Conservation (phyloP, 2,329 filamentous ascomycete species). For the Paecilomyces niveus region DNA sequence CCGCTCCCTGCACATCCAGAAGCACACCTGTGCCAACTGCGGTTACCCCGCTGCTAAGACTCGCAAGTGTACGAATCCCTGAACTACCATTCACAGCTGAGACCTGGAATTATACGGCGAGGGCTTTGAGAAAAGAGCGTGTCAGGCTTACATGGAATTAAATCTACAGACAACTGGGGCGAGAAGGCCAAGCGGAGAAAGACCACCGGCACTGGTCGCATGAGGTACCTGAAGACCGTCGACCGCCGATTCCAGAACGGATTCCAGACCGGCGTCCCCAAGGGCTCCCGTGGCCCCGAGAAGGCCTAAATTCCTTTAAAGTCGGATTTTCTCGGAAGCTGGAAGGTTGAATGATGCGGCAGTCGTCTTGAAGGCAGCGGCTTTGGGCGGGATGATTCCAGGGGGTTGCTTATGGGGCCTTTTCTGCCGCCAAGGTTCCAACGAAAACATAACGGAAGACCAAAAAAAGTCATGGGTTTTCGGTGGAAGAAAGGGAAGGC, state of each 20-base stretch:
- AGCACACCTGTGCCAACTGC: conserved; percentile 94
- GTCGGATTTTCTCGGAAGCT: conserved; percentile 32
- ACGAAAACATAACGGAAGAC: not conserved
- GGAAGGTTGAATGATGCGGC: conserved; percentile 32
- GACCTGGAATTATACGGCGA: conserved; percentile 25
- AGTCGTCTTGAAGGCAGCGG: conserved; percentile 28
- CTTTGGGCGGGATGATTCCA: conserved; percentile 16
- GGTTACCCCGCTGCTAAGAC: conserved; percentile 96
- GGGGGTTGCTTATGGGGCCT: conserved; percentile 29
- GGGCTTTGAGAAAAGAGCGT: conserved; percentile 1
- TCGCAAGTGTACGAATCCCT: conserved; percentile 79
- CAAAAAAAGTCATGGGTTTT: not conserved
- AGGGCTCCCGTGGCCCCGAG: conserved; percentile 66
- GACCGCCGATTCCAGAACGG: conserved; percentile 94
- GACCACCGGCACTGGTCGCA: conserved; percentile 95
- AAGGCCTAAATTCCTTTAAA: conserved; percentile 32
- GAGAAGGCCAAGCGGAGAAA: conserved; percentile 99
- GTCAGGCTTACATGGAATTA: conserved; percentile 21
- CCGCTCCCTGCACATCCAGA: conserved; percentile 98
- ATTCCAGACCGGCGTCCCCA: conserved; percentile 85
- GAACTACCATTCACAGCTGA: conserved; percentile 1
- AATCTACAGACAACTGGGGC: conserved; percentile 84
- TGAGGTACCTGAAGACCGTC: conserved; percentile 89
- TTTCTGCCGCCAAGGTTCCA: conserved; percentile 15
- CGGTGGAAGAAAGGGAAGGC: conserved; percentile 21